Base-by-base conservation (phyloP, 164 flowering plant species). In the Tinospora cordifolia region DNA sequence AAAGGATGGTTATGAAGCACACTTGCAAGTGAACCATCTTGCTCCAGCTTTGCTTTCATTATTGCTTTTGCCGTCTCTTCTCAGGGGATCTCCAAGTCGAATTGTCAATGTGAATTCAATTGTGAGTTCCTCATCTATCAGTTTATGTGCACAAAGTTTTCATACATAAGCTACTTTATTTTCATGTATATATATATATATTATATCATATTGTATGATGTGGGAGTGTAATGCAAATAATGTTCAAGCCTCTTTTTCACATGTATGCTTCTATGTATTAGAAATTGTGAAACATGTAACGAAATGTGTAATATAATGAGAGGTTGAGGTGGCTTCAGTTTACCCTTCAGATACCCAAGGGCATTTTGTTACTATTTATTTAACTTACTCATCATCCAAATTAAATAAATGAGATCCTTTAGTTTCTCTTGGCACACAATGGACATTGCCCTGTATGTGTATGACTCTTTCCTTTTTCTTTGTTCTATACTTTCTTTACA, bases 11-110 rank as follows among this genome's bases (percentile, higher is more conserved):
- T 81, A 92, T 80, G 99, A 94, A 83, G 87, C 82, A 71, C 99
- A 94, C 75, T 75, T 94, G 91, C 99, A 94, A 88, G 99, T 94
- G 74, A 94, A 94, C 80, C 97, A 94, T 85, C 84, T 94, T 69
- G 95, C 96, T 72, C 99, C 99, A 66, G 92, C 99, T 49, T 74
- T 94, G 84, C 91, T 94, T 62, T 90, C 97, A 65, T 26, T 92
- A 68, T 78, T 94, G 81, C 91, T 94, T 72, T 81, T 92, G 79
- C 98, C 98, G 40, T 94, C 97, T 47, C 93, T 94, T 67, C 78
- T 92, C 63, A 85, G 88, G 84, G 97, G 97, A 27, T 89, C 96
- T 71, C 97, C 96, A 6, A 90, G 98, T 70, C 92, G 98, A 73
- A 87, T 94, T 62, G 70, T 94, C 49, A 94, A 94, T 80, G 84